Evolutionary conservation across 495 filamentous ascomycete species (phyloP), one percentile per base, ranked within the genome.

Genomic region (Xylaria sp.): DNA sequence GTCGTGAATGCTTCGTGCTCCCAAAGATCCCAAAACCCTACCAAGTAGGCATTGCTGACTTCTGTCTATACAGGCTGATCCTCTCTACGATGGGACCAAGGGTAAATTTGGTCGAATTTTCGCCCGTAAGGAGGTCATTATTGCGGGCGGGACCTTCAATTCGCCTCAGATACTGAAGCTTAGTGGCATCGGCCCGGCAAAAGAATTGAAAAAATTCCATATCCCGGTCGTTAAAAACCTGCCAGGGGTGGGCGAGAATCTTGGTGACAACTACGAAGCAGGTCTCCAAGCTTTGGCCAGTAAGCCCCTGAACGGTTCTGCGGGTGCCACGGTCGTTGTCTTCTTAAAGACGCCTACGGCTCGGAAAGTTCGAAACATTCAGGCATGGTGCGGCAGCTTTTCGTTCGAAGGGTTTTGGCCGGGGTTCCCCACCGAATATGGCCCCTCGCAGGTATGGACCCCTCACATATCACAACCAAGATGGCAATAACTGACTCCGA

Each of bases 81-180:
- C 83, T 5, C 80, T 81, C 21, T 78, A 82, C 65, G 72, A 77
- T 4, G 79, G 75, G 33, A 72, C 77, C 62, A 79, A 74, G 63
- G 74, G 74, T 12, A 73, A 78, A 15, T 33, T 72, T 0, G 72
- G 74, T 21, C 76, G 78, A 68, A 77, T 83, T 68, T 75, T 76
- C 3, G 83, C 83, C 44, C 74, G 71, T 0, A 83, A 82, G 61
- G 88, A 90, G 73, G 86, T 89, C 24, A 89, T 90, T 70, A 72
- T 90, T 6, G 77, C 88, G 0, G 84, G 85, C 62, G 88, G 88
- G 14, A 75, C 84, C 29, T 81, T 89, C 70, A 87, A 87, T 72
- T 84, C 86, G 29, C 88, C 88, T 0, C 85, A 89, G 69, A 80
- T 90, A n/a, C 80, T 90, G n/a, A 88, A 84, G 73, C 81, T 85